These are phyloP conservation scores for Kwoniella europaea DNA, from an alignment of 768 basidiomycete species.

Conservation along the genomic window DNA sequence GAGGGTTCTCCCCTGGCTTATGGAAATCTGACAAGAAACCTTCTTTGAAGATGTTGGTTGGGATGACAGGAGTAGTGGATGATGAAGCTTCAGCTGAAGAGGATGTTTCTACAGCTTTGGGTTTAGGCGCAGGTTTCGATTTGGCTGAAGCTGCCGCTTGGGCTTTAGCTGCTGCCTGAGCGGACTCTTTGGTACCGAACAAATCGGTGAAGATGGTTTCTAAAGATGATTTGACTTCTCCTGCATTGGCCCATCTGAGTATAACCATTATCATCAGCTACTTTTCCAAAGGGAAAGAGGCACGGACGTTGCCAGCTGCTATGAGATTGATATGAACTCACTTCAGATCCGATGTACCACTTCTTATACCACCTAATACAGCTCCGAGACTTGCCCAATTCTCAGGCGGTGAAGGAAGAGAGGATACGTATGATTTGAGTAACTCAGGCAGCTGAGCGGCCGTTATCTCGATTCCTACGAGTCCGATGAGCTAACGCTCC, in stretches of 20 bases:
- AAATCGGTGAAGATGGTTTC: conserved; percentile 54
- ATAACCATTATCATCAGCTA: neutral
- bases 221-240: conserved; percentile 50
- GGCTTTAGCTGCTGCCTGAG: conserved; percentile 43
- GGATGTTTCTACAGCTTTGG: conserved; percentile 22
- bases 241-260: conserved; percentile 54
- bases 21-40: conserved; percentile 93
- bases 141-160: conserved; percentile 37
- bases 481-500: neutral
- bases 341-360: conserved; percentile 49
- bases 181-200: conserved; percentile 53
- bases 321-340: conserved; percentile 16
- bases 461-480: conserved; percentile 77
- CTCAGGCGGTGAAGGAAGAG: conserved; percentile 61
- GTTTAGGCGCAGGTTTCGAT: conserved; percentile 25
- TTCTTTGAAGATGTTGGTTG: conserved; percentile 78
- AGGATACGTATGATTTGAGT: conserved; percentile 66
- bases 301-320: neutral
- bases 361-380: conserved; percentile 51
- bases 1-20: conserved; percentile 90
- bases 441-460: conserved; percentile 66
- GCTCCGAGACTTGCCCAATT: conserved; percentile 80
- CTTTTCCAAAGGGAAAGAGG: neutral
- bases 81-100: conserved; percentile 54
- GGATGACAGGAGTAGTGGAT: conserved; percentile 51